Percentiles rank a stretch among this genome's conserved stretches.
Conservation (phyloP, 2,329 filamentous ascomycete genomes). For the Calonectria fujianensis region DNA sequence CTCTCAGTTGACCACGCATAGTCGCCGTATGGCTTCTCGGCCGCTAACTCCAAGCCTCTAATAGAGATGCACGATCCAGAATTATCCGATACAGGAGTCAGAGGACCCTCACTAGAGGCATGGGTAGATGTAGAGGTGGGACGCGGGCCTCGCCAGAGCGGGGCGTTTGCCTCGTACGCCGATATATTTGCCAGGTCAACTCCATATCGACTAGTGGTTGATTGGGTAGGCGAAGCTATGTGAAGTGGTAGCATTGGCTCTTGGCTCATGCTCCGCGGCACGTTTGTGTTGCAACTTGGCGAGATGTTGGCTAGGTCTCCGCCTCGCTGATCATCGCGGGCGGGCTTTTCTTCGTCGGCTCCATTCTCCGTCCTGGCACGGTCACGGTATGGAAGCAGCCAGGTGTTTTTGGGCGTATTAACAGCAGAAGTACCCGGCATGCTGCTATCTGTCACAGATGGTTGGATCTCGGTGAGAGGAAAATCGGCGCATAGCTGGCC, state of each 20-base stretch:
- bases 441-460: neutral
- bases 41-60: neutral
- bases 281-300: neutral
- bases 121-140: neutral
- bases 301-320: neutral
- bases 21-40: neutral
- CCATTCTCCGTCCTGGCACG: too few relatives aligned
- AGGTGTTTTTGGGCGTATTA: neutral
- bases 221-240: neutral
- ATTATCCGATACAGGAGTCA: neutral
- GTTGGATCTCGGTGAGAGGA: neutral
- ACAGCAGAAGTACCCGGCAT: conserved; percentile 5
- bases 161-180: neutral
- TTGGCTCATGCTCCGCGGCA: neutral
- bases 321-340: neutral
- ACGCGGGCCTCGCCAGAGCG: neutral
- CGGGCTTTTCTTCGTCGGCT: neutral
- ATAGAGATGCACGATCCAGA: neutral
- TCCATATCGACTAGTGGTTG: neutral
- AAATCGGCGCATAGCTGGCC: neutral
- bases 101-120: neutral
- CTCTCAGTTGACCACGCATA: neutral
- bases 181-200: neutral
- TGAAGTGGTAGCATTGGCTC: neutral
- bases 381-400: neutral